These are phyloP conservation scores for Discostella pseudostelligera DNA, from an alignment of 108 stramenopile species.

Conservation along the genomic window DNA sequence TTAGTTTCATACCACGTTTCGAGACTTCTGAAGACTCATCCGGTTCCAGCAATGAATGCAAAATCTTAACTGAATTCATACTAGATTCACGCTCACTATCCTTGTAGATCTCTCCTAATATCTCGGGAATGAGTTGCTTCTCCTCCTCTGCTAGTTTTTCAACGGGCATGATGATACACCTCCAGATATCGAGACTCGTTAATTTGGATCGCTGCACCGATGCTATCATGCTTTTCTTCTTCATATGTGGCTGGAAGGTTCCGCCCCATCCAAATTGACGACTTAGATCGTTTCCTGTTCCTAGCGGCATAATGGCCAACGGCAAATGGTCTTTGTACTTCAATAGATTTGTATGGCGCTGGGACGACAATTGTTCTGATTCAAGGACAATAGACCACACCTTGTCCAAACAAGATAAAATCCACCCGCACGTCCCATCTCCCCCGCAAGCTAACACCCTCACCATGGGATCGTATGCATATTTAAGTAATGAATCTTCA, in stretches of 20 bases:
- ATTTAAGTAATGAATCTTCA: slow-evolving; percentile 43
- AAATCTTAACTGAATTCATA: neutral
- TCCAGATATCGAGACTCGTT: slow-evolving; percentile 55
- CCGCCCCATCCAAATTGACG: slow-evolving; percentile 65
- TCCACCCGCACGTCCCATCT: slow-evolving; percentile 77
- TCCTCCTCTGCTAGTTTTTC: slow-evolving; percentile 35
- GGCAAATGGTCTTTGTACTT: slow-evolving; percentile 50
- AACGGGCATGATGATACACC: slow-evolving; percentile 46
- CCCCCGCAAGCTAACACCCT: slow-evolving; percentile 66
- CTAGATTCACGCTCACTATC: neutral
- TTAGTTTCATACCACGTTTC: slow-evolving; percentile 1
- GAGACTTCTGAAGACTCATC: slow-evolving; percentile 3
- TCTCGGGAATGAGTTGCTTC: slow-evolving; percentile 46
- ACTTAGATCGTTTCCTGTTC: slow-evolving; percentile 71
- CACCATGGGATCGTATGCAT: slow-evolving; percentile 50
- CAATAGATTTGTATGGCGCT: slow-evolving; percentile 23
- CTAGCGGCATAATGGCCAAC: slow-evolving; percentile 75
- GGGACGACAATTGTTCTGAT: neutral
- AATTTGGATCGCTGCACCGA: slow-evolving; percentile 40
- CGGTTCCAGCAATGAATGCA: slow-evolving; percentile 2
- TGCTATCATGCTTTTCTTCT: slow-evolving; percentile 42
- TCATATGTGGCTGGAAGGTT: slow-evolving; percentile 43
- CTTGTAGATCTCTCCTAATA: slow-evolving; percentile 31
- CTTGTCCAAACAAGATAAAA: slow-evolving; percentile 57
- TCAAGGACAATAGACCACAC: slow-evolving; percentile 46